A percentile compares a stretch with the other conserved stretches of the same genome.
phyloP scores from a whole-genome alignment of 495 filamentous ascomycete genomes.

The Evernia prunastri region DNA sequence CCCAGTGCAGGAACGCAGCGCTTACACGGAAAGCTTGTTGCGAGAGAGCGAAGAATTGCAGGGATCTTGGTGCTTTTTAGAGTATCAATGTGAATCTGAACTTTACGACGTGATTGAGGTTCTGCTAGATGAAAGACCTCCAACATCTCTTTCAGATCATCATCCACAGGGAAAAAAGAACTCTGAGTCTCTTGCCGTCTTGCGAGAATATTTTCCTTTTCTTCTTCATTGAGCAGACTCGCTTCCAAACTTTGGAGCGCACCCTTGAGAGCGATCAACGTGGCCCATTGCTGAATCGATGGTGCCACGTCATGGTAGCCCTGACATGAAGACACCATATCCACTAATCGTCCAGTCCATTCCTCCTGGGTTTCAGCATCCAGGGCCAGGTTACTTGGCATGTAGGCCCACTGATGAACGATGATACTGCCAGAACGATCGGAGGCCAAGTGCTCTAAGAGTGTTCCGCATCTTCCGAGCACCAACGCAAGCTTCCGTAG shows the following conservation, averaged over 20 bases:
- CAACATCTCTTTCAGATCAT: not conserved
- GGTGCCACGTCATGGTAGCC: constrained; percentile 2
- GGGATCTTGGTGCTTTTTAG: constrained; percentile 15
- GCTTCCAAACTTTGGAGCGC: not conserved
- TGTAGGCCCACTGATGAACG: not conserved
- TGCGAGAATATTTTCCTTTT: not conserved
- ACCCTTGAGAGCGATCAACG: not conserved
- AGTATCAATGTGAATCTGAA: not conserved
- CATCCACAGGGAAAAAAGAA: not conserved
- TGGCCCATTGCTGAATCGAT: not conserved
- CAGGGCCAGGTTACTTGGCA: not conserved
- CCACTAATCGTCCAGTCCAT: constrained; percentile 9
- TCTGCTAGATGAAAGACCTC: not conserved
- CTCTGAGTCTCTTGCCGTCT: not conserved
- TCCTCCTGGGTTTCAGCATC: not conserved
- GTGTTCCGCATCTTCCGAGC: not conserved
- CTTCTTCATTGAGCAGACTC: not conserved
- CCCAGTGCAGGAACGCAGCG: constrained; percentile 20
- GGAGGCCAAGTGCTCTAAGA: constrained; percentile 5
- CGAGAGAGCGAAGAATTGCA: constrained; percentile 14
- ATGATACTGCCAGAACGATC: not conserved
- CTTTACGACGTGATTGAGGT: not conserved
- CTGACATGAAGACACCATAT: not conserved
- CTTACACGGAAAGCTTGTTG: constrained; percentile 27
- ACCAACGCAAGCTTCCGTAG: not conserved